These are phyloP conservation scores for Venturia nashicola DNA, from an alignment of 2,329 filamentous ascomycete species.

Conservation along the genomic window DNA sequence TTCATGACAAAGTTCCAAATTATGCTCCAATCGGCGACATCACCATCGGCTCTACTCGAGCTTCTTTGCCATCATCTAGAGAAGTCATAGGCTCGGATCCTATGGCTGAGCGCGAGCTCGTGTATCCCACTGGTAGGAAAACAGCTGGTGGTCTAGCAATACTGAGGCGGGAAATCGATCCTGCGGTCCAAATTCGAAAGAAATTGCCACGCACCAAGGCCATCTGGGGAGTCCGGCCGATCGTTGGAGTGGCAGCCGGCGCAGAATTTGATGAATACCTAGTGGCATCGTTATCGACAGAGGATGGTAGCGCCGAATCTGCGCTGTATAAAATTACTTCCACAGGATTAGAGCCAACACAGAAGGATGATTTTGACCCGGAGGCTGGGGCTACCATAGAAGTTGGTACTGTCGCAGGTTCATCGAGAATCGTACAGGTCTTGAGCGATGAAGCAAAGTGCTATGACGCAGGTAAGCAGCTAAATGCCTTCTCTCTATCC, in stretches of 20 bases:
- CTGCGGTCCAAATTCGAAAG: conserved; percentile 56
- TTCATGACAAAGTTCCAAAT: conserved; percentile 66
- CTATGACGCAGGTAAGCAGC: conserved; percentile 69
- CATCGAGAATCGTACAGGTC: conserved; percentile 75
- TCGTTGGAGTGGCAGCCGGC: not conserved
- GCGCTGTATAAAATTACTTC: conserved; percentile 42
- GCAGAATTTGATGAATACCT: conserved; percentile 66
- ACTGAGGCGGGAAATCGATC: conserved; percentile 66
- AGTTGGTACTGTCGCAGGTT: conserved; percentile 68
- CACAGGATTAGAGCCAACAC: conserved; percentile 34
- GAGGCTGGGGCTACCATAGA: conserved; percentile 79
- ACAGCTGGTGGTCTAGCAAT: conserved; percentile 59
- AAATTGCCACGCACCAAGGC: conserved; percentile 61
- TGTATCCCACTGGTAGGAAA: conserved; percentile 50
- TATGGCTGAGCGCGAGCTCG: conserved; percentile 25
- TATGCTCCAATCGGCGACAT: conserved; percentile 70
- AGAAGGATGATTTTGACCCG: conserved; percentile 71
- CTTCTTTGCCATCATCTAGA: conserved; percentile 1
- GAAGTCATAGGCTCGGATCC: conserved; percentile 10
- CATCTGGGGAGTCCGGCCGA: conserved; percentile 69
- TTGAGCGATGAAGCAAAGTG: conserved; percentile 76
- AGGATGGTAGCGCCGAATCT: conserved; percentile 60
- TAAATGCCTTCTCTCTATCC: conserved; percentile 4
- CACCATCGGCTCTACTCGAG: conserved; percentile 47
- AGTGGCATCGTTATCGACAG: conserved; percentile 61